These are phyloP conservation scores for Kurtzmaniella natalensis DNA, from an alignment of 1,139 yeast species.

Conservation along the genomic window DNA sequence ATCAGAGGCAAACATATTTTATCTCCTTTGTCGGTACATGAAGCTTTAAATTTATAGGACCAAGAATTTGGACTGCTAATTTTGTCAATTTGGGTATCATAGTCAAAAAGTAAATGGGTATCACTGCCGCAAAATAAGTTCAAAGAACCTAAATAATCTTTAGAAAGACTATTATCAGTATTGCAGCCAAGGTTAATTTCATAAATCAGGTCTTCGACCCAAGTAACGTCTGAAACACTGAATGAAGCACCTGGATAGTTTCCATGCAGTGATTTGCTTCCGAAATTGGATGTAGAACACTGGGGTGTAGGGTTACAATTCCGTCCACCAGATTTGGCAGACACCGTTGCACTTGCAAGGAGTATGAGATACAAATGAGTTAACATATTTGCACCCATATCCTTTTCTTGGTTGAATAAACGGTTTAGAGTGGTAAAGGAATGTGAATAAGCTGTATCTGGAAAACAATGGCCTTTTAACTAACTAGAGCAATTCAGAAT, in stretches of 20 bases:
- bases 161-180: not conserved
- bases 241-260: constrained; percentile 1
- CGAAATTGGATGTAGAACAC: constrained; percentile 1
- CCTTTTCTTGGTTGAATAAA: not conserved
- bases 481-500: no score
- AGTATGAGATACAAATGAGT: constrained; percentile 4
- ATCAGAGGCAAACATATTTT: constrained; percentile 6
- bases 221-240: not conserved
- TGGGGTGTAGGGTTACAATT: constrained; percentile 3
- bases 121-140: not conserved
- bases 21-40: constrained; percentile 3
- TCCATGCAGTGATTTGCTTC: constrained; percentile 1
- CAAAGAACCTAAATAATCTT: constrained; percentile 1
- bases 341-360: constrained; percentile 3
- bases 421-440: not conserved
- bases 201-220: constrained; percentile 1
- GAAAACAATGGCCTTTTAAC: not conserved
- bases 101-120: constrained; percentile 2
- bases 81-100: constrained; percentile 1
- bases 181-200: not conserved
- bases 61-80: not conserved
- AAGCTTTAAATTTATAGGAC: constrained; percentile 2
- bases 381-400: constrained; percentile 3
- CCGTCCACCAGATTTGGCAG: not conserved
- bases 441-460: not conserved